These are phyloP conservation scores for Gryganskiella cystojenkinii DNA, from an alignment of 192 early-diverging fungal species.

Conservation along the genomic window DNA sequence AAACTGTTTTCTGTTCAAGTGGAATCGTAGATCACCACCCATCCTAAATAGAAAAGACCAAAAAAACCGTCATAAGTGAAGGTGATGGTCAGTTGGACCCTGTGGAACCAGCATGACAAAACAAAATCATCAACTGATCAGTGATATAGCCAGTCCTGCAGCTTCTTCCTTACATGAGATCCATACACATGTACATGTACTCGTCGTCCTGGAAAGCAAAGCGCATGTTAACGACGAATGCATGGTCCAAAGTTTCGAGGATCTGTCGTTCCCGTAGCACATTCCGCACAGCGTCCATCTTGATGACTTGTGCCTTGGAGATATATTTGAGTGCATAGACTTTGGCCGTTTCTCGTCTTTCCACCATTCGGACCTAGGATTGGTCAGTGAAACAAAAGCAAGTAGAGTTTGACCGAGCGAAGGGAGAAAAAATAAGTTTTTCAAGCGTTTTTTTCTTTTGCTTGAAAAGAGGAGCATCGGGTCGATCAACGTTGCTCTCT, in stretches of 20 bases:
- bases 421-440: background rate
- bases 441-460: too few species aligned
- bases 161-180: conserved; percentile 86
- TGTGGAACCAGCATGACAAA: too few species aligned
- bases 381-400: background rate
- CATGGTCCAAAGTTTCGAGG: conserved; percentile 81
- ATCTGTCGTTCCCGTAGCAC: conserved; percentile 81
- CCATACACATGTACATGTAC: conserved; percentile 90
- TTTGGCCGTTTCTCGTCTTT: conserved; percentile 73
- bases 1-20: conserved; percentile 74
- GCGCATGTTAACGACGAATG: conserved; percentile 76
- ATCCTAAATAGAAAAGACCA: conserved; percentile 56
- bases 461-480: too few species aligned
- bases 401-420: background rate
- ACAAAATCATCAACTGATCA: too few species aligned
- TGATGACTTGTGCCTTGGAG: conserved; percentile 86
- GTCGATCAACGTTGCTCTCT: too few species aligned
- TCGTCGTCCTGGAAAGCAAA: conserved; percentile 94
- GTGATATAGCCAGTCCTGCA: too few species aligned
- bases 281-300: conserved; percentile 87
- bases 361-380: conserved; percentile 81
- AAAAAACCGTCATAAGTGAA: too few species aligned
- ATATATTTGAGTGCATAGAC: conserved; percentile 91
- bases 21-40: conserved; percentile 88
- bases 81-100: too few species aligned